Conservation (phyloP, 1,139 yeast species). For the Meyerozyma carpophila region DNA sequence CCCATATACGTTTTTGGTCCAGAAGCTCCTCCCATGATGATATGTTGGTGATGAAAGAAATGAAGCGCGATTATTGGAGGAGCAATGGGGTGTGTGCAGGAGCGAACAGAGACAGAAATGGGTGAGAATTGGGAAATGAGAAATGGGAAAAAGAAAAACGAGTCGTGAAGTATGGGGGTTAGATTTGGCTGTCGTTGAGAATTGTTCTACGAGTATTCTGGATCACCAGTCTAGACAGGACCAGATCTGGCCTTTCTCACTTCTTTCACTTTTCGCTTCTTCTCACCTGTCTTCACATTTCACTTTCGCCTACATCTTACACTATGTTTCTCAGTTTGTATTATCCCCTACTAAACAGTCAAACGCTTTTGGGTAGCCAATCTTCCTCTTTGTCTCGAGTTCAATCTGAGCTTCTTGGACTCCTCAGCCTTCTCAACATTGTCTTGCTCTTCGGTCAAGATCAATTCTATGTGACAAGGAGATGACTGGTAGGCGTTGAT, state of each 20-base stretch:
- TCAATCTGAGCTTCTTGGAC: slow-evolving; percentile 71
- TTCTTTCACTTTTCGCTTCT: too few relatives aligned
- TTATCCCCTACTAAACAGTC: slow-evolving; percentile 17
- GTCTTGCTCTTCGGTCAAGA: slow-evolving; percentile 93
- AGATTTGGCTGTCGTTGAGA: too few relatives aligned
- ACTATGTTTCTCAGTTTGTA: background rate
- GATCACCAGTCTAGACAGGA: too few relatives aligned
- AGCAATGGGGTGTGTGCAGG: background rate
- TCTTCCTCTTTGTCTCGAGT: slow-evolving; percentile 93
- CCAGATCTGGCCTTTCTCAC: too few relatives aligned
- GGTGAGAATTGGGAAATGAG: background rate
- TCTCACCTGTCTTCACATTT: too few relatives aligned
- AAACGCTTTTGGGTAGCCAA: slow-evolving; percentile 73
- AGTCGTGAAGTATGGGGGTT: too few relatives aligned
- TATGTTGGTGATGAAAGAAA: background rate
- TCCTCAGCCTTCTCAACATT: slow-evolving; percentile 91
- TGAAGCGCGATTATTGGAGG: slow-evolving; percentile 1
- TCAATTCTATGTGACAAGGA: slow-evolving; percentile 98
- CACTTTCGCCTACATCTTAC: background rate
- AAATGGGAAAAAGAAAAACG: background rate
- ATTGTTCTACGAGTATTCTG: too few relatives aligned
- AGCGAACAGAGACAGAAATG: background rate
- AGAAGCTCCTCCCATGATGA: slow-evolving; percentile 64
- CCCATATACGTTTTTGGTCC: slow-evolving; percentile 84
- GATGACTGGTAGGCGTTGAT: slow-evolving; percentile 97